phyloP scores from a whole-genome alignment of 441 rosid species.

The Jatropha podagrica region DNA sequence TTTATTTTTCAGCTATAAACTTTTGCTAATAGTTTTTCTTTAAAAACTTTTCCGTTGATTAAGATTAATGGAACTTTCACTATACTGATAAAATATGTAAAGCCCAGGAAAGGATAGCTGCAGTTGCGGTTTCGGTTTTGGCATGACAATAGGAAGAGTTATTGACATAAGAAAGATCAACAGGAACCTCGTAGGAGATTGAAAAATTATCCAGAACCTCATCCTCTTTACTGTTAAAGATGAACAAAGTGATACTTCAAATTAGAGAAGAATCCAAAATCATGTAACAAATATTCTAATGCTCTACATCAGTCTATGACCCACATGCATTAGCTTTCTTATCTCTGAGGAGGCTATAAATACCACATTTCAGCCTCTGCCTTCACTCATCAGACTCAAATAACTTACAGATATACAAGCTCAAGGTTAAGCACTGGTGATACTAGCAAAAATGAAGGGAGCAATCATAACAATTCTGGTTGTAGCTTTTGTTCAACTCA shows the following conservation, averaged over 20 bases:
- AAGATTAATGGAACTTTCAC: no score
- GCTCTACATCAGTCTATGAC: neutral
- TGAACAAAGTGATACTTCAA: neutral
- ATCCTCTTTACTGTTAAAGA: slow-evolving; percentile 2
- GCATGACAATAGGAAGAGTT: neutral
- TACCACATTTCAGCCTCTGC: neutral
- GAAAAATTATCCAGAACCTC: slow-evolving; percentile 7
- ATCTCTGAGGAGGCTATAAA: neutral
- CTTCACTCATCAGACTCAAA: neutral
- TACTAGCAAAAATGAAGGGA: slow-evolving; percentile 25
- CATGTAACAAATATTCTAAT: neutral
- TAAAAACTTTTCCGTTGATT: no score
- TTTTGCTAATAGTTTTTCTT: no score
- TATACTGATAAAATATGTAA: neutral
- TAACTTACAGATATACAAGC: neutral
- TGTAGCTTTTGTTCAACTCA: slow-evolving; percentile 21
- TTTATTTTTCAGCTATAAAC: no score
- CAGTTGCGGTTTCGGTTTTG: neutral
- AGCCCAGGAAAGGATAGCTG: neutral
- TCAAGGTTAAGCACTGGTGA: no score
- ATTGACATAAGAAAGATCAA: neutral
- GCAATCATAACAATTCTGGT: slow-evolving; percentile 11
- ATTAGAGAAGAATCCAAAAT: slow-evolving; percentile 2
- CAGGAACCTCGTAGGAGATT: neutral
- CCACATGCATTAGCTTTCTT: neutral